phyloP scores from a whole-genome alignment of 305 asterid genomes.

The Rubia tinctorum region DNA sequence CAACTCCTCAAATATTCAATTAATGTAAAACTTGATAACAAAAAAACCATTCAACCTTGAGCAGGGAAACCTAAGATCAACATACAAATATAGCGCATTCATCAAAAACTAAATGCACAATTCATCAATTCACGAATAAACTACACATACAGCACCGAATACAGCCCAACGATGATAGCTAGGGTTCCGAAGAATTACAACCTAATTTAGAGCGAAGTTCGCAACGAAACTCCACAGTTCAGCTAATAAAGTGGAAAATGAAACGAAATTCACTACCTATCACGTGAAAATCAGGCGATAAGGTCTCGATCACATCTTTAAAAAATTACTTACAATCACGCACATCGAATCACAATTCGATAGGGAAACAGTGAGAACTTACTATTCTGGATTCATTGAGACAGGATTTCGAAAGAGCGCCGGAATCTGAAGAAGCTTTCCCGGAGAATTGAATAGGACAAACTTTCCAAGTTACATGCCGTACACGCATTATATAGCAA shows the following conservation, averaged over 20 bases:
- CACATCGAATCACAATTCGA: slow-evolving; percentile 1
- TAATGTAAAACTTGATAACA: background rate
- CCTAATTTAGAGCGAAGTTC: background rate
- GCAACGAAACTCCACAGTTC: background rate
- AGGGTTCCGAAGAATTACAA: background rate
- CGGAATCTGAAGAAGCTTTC: slow-evolving; percentile 13
- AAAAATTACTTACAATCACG: background rate
- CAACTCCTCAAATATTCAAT: background rate
- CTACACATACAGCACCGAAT: background rate
- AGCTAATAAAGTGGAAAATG: background rate
- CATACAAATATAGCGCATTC: background rate
- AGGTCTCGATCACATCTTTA: background rate
- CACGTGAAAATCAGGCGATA: background rate
- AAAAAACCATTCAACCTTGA: background rate
- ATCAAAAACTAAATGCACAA: background rate
- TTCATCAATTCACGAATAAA: background rate
- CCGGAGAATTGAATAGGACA: background rate
- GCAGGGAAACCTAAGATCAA: background rate
- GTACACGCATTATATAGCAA: background rate
- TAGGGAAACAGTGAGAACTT: background rate
- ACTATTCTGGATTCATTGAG: slow-evolving; percentile 35
- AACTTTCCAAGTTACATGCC: slow-evolving; percentile 10
- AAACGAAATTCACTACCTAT: background rate
- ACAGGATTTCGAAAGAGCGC: background rate
- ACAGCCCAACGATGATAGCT: background rate